phyloP scores from a whole-genome alignment of 768 basidiomycete genomes.

The Rhizopogon roseolus region DNA sequence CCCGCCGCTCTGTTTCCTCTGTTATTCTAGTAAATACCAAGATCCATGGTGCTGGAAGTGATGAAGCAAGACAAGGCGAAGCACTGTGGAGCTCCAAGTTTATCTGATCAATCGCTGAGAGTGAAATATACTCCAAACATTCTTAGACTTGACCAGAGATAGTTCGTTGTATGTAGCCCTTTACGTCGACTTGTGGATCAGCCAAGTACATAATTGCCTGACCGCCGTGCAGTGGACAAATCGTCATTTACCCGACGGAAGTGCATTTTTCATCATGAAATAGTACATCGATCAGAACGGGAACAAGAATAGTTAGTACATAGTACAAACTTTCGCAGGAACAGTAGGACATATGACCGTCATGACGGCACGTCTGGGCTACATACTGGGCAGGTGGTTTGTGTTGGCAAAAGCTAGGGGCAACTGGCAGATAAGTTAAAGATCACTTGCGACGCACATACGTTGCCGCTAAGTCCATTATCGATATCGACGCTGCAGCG shows the following conservation, averaged over 20 bases:
- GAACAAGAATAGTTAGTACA: not conserved
- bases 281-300: not conserved
- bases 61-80: conserved; percentile 46
- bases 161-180: not conserved
- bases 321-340: too few relatives aligned
- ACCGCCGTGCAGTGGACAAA: not conserved
- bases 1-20: not conserved
- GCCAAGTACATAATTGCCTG: too few relatives aligned
- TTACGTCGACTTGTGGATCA: not conserved
- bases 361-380: too few relatives aligned
- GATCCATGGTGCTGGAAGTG: conserved; percentile 42
- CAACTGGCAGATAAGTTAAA: too few relatives aligned
- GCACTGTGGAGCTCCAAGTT: conserved; percentile 51
- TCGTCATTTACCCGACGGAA: not conserved
- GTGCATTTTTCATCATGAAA: not conserved
- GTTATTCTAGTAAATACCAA: conserved; percentile 37
- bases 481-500: too few relatives aligned
- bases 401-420: too few relatives aligned
- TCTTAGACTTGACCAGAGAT: too few relatives aligned
- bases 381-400: too few relatives aligned
- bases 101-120: conserved; percentile 24
- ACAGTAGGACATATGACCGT: too few relatives aligned
- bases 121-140: not conserved
- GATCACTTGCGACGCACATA: too few relatives aligned
- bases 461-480: too few relatives aligned